Conservation (phyloP, 169 alveolate species). For the Cryptosporidium sp. region DNA sequence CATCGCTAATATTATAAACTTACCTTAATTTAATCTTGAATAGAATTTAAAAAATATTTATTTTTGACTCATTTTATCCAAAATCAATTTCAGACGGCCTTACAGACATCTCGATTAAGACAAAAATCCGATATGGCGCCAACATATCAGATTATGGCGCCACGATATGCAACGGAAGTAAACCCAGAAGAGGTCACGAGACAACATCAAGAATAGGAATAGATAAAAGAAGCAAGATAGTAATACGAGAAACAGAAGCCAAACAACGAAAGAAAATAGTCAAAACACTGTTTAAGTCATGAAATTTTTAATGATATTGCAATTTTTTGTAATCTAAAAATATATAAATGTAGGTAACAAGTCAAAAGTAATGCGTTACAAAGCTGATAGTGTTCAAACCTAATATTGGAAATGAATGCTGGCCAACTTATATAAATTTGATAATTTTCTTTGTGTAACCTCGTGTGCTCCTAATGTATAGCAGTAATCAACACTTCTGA, state of each 20-base stretch:
- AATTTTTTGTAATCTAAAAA: not conserved
- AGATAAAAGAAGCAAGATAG: not conserved
- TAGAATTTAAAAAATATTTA: not conserved
- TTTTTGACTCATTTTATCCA: not conserved
- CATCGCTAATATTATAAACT: not conserved
- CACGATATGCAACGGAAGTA: not conserved
- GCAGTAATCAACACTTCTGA: not conserved
- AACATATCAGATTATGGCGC: not conserved
- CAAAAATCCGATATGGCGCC: not conserved
- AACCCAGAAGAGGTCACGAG: not conserved
- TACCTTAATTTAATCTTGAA: not conserved
- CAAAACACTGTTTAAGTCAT: not conserved
- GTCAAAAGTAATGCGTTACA: not conserved
- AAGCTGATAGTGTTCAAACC: not conserved
- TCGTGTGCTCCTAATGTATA: not conserved
- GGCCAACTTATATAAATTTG: not conserved
- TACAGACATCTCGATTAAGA: not conserved
- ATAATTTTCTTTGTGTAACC: not conserved
- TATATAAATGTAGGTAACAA: constrained; percentile 16
- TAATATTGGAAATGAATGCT: not conserved
- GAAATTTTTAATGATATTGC: not conserved
- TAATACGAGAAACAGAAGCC: not conserved
- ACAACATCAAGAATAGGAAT: too few relatives aligned
- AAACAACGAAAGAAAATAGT: not conserved
- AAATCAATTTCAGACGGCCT: not conserved